Evolutionary conservation across 192 early-diverging fungal genomes (phyloP), one percentile per base, ranked within the genome.

Genomic region (Podila verticillata): DNA sequence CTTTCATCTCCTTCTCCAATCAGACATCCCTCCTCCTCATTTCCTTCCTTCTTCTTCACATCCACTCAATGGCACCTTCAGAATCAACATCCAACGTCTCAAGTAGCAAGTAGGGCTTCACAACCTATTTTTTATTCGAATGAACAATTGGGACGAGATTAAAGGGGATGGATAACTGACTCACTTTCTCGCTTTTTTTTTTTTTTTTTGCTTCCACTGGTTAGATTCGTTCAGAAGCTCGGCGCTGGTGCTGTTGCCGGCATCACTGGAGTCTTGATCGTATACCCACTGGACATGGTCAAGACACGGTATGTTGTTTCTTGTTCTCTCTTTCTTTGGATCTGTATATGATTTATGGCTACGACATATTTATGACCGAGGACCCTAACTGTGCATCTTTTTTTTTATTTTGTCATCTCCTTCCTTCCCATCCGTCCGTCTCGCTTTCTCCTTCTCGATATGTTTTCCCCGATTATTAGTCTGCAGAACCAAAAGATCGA

Each of bases 231-330:
- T n/a, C 66, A 65, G 10, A 80, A 80, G 35, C 77, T 91, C 30
- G 87, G 75, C 44, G 87, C 87, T 51, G 89, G 89, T 39, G 89
- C 89, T 9, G 68, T 91, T 17, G 89, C 89, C 1, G 89, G 89
- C 12, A 86, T 91, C 61, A 84, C 84, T 2, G 89, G 89, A 26
- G 86, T 87, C 3, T 82, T 87, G 67, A 87, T 89, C 36, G 87
- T 91, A 36, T 91, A 89, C 61, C 90, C 90, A 8, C 81, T 91
- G 20, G 92, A 93, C 83, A 91, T 93, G 83, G 90, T 93, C 61
- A 93, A 93, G 75, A 91, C 92, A 54, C 71, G 77, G 77, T 80
- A n/a, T 9, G 75, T 65, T 0, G 7, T 44, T 30, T 20, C 13
- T 30, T 17, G 32, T 29, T 30, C 47, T 31, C 35, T 48, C 15